Evolutionary conservation across 2,329 filamentous ascomycete genomes (phyloP), one percentile per base, ranked within the genome.

Genomic region (Aspergillus flavus): DNA sequence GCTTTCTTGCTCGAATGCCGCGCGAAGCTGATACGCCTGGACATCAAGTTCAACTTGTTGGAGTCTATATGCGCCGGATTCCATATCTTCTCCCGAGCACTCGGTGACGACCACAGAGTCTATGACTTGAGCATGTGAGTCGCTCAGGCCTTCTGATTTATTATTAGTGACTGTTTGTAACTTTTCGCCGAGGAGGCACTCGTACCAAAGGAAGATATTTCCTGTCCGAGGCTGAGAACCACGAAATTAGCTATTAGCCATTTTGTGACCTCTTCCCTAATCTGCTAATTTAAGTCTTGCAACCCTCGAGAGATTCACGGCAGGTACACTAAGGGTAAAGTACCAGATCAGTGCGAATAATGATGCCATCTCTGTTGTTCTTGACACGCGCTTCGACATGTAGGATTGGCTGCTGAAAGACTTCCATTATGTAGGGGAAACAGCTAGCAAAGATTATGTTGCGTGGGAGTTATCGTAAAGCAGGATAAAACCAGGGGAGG

Each of bases 371-470:
- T 19, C 57, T 56, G 36, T 64, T 70, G 64, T 60, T 70, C 45
- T 73, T 76, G 41, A 80, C 68, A 12, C 76, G 72, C 36, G 75
- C 77, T 63, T 81, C 79, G 46, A 81, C 65, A 61, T 81, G 76
- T 10, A 81, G 64, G 16, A 75, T 70, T 16, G 78, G 74, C 41
- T 66, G 72, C n/a, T 64, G 65, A 23, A 54, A 41, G 21, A 54
- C 34, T 16, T 68, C 61, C 53, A 63, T 67, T 4, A 16, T 9
- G 41, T 30, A 9, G n/a, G 21, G 53, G 41, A 16, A 21, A 58
- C n/a, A 63, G 30, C 12, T 58, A 19, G n/a, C 43, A 7, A 43
- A 39, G 32, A 43, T 46, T 61, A 63, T 58, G 9, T 30, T 39
- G 43, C 14, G 9, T 54, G 6, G 6, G 11, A 16, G 6, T 39